Evolutionary conservation across 192 early-diverging fungal species (phyloP), one percentile per base, ranked within the genome.

Genomic region (Coemansia sp.): DNA sequence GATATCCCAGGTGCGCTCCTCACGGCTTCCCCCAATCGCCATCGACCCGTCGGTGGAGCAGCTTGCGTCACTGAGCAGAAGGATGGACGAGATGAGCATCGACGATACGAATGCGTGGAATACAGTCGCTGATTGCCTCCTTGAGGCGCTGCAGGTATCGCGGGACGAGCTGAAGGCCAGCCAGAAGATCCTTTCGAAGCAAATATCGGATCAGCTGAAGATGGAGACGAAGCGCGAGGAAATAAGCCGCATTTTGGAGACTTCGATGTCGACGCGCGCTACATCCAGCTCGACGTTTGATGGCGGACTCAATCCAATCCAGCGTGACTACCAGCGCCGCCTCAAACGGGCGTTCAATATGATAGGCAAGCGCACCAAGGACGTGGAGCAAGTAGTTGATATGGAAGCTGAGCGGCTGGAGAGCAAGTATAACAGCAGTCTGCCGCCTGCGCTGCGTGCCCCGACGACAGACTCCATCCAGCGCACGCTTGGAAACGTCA

Each of bases 391-490:
- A 19, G 67, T 69, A 0, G 60, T 79, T 5, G 31, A 64, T 23
- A 52, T 57, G 14, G 59, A 68, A 41, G 50, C 59, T 2, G 64
- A 60, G 27, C 48, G 52, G 13, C 31, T 70, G 23, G 63, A 69
- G 47, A 55, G 38, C 48, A 52, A 27, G n/a, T 50, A 29, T n/a
- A n/a, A n/a, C 31, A 45, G 53, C 33, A 55, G 48, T 13, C 44
- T 74, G 60, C 55, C 64, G 57, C 44, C 56, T 48, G 8, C 45
- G 57, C 52, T 68, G 54, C 64, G 52, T 30, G 62, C 65, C 5
- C 76, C 79, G 2, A 71, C 75, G 6, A 29, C 73, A 7, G 82
- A 83, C 28, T 75, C 69, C 19, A 70, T 83, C 33, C 79, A 79
- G 47, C 82, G 82, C 37, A 66, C 68, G 27, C 68, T 85, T 36